These are phyloP conservation scores for Hymenoscyphus albidus DNA, from an alignment of 2,329 filamentous ascomycete species.

Conservation along the genomic window DNA sequence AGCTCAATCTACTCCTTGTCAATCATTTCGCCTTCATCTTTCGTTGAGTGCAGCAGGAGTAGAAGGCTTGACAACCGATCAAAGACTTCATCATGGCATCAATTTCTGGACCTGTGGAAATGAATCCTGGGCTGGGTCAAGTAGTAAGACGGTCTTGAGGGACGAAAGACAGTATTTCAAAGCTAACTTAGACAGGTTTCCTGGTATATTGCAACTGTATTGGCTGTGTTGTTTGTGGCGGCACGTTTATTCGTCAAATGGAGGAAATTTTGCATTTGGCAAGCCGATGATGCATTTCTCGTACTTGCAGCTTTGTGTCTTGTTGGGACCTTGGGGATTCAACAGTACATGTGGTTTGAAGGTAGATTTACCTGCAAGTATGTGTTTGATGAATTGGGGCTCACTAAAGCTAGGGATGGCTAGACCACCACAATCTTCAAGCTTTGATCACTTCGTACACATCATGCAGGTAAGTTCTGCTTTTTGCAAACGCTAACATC, in stretches of 20 bases:
- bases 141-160: background rate
- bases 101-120: background rate
- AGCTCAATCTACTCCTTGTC: background rate
- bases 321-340: constrained; percentile 34
- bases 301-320: constrained; percentile 33
- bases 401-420: background rate
- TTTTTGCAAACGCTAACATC: background rate
- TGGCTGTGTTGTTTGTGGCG: constrained; percentile 30
- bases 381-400: constrained; percentile 13
- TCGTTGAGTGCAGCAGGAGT: background rate
- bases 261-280: constrained; percentile 30
- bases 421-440: background rate
- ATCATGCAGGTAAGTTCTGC: constrained; percentile 11
- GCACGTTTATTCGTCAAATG: constrained; percentile 33
- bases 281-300: constrained; percentile 35
- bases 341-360: constrained; percentile 35
- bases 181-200: constrained; percentile 11
- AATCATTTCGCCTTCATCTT: background rate
- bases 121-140: background rate
- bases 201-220: constrained; percentile 19
- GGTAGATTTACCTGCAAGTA: constrained; percentile 28
- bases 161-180: background rate
- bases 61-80: background rate
- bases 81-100: background rate
- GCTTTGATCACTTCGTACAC: constrained; percentile 1